Conservation (phyloP, 1,284 basidiomycete genomes). For the Fomitopsis schrenkii region DNA sequence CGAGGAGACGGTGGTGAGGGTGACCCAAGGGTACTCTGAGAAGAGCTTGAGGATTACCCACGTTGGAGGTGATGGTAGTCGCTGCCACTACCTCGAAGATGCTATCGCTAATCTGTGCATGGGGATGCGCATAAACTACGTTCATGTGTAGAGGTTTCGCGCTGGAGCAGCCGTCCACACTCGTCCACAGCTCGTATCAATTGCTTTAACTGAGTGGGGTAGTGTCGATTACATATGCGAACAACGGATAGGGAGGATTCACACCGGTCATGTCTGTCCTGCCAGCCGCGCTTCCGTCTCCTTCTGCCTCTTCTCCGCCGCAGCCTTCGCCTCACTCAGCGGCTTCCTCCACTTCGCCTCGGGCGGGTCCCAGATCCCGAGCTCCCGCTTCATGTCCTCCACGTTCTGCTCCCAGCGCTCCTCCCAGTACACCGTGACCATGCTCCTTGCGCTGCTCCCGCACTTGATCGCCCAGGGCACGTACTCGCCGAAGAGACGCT, state of each 20-base stretch:
- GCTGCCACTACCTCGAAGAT: too few relatives aligned
- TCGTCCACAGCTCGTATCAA: too few relatives aligned
- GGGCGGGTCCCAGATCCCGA: conserved; percentile 82
- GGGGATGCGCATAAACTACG: too few relatives aligned
- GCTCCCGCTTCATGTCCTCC: conserved; percentile 73
- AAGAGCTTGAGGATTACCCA: too few relatives aligned
- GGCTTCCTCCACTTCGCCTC: conserved; percentile 60
- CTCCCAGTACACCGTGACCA: conserved; percentile 97
- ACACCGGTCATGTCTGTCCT: not conserved
- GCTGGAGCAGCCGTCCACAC: too few relatives aligned
- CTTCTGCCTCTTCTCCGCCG: conserved; percentile 26
- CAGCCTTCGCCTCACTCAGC: conserved; percentile 48
- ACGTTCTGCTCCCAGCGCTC: conserved; percentile 86
- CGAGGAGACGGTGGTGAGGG: too few relatives aligned
- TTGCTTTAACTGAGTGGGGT: too few relatives aligned
- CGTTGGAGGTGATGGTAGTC: too few relatives aligned
- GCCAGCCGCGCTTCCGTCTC: conserved; percentile 5
- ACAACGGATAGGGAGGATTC: not conserved
- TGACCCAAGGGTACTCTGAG: too few relatives aligned
- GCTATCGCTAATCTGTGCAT: too few relatives aligned
- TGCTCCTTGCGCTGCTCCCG: conserved; percentile 67
- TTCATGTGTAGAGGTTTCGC: too few relatives aligned
- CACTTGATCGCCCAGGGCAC: conserved; percentile 88
- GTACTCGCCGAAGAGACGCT: conserved; percentile 71
- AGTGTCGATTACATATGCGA: not conserved